These are phyloP conservation scores for Lactifluus volemus DNA, from an alignment of 768 basidiomycete genomes.

Conservation along the genomic window DNA sequence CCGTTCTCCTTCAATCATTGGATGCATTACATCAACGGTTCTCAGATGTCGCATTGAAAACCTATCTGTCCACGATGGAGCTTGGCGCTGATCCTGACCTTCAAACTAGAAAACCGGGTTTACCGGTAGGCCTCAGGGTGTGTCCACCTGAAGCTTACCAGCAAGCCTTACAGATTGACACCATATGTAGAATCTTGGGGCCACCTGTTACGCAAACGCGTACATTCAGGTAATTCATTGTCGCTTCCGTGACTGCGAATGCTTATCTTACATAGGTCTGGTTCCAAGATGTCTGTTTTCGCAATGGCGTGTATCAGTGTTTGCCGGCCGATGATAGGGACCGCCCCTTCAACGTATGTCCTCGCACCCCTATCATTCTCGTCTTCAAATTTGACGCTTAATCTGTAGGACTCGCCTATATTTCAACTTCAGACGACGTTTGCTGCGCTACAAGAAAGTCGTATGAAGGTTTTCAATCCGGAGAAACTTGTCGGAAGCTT, in stretches of 20 bases:
- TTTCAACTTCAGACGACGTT: constrained; percentile 76
- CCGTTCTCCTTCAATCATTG: constrained; percentile 15
- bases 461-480: constrained; percentile 71
- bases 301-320: constrained; percentile 76
- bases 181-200: constrained; percentile 76
- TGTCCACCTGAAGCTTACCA: constrained; percentile 10
- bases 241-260: not conserved
- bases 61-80: constrained; percentile 19
- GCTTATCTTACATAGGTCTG: constrained; percentile 55
- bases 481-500: constrained; percentile 77
- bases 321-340: constrained; percentile 45
- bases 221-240: constrained; percentile 63
- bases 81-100: constrained; percentile 14
- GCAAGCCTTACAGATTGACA: constrained; percentile 1
- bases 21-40: not conserved
- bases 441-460: constrained; percentile 73
- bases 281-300: constrained; percentile 80
- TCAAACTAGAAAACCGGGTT: constrained; percentile 5
- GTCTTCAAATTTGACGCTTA: not conserved
- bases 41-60: constrained; percentile 21
- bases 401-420: constrained; percentile 59
- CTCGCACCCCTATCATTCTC: not conserved
- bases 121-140: constrained; percentile 74
- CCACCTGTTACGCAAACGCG: constrained; percentile 95
- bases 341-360: constrained; percentile 33